phyloP scores from a whole-genome alignment of 1,284 basidiomycete genomes.

The Singerocomus rubriflavus region DNA sequence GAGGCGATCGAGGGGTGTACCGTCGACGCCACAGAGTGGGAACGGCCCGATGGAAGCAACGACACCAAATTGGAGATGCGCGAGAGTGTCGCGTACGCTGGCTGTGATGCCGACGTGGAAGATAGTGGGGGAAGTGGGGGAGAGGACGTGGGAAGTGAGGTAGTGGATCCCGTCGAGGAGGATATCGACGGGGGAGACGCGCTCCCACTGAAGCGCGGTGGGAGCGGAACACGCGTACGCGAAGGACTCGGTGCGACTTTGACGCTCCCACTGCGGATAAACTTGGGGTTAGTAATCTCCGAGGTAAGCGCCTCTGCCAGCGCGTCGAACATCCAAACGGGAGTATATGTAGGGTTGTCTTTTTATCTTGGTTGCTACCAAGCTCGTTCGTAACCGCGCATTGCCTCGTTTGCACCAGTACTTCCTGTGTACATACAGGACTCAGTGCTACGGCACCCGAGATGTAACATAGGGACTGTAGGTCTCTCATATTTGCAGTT shows the following conservation, averaged over 20 bases:
- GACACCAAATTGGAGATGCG: conserved; percentile 30
- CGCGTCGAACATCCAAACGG: conserved; percentile 3
- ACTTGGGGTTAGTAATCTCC: conserved; percentile 12
- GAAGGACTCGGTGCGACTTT: conserved; percentile 14
- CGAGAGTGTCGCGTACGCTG: conserved; percentile 26
- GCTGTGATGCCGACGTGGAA: conserved; percentile 1
- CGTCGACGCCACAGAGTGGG: conserved; percentile 6
- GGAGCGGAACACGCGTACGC: conserved; percentile 18
- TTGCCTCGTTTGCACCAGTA: too few species aligned
- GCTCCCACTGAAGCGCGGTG: conserved; percentile 25
- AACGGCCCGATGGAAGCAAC: conserved; percentile 21
- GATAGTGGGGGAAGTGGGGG: not conserved
- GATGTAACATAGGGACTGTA: too few species aligned
- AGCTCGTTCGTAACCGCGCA: too few species aligned
- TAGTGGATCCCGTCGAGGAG: conserved; percentile 7
- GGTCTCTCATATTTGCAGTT: too few species aligned
- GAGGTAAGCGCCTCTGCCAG: conserved; percentile 24
- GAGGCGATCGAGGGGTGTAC: conserved; percentile 1
- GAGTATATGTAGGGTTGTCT: too few species aligned
- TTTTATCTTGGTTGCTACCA: too few species aligned
- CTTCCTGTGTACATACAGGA: too few species aligned
- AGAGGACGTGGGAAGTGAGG: conserved; percentile 11
- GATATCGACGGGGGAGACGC: conserved; percentile 24
- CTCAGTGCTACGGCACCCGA: too few species aligned
- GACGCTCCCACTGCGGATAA: conserved; percentile 16